Evolutionary conservation across 805 yeast genomes (phyloP).

Genomic region (Starmera quercuum): DNA sequence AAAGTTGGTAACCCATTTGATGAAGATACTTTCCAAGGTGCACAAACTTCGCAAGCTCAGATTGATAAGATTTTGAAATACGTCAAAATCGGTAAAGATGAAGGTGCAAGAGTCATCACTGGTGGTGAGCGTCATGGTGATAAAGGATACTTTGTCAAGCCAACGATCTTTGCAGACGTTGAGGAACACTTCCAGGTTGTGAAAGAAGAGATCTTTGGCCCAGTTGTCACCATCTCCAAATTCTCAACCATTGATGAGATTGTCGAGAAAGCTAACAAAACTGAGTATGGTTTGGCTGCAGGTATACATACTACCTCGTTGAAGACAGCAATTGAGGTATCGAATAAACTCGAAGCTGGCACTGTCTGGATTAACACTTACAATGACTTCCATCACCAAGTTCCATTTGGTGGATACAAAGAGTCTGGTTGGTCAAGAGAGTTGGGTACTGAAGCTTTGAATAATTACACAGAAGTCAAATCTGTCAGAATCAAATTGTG

Average conservation of each 20-base stretch:
- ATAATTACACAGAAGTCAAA: slow-evolving; percentile 75
- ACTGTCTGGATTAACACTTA: slow-evolving; percentile 80
- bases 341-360: slow-evolving; percentile 67
- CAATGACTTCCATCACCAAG: slow-evolving; percentile 76
- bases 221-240: slow-evolving; percentile 71
- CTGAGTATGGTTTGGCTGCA: slow-evolving; percentile 81
- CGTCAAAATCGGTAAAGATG: slow-evolving; percentile 55
- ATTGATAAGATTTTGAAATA: slow-evolving; percentile 56
- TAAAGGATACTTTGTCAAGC: slow-evolving; percentile 68
- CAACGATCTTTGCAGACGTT: slow-evolving; percentile 84
- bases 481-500: slow-evolving; percentile 51
- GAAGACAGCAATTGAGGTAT: slow-evolving; percentile 57
- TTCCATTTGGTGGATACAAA: slow-evolving; percentile 91
- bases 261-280: slow-evolving; percentile 63
- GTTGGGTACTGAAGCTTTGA: slow-evolving; percentile 81
- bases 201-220: slow-evolving; percentile 89
- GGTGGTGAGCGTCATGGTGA: slow-evolving; percentile 76
- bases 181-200: slow-evolving; percentile 66
- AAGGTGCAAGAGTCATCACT: slow-evolving; percentile 63
- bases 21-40: slow-evolving; percentile 62
- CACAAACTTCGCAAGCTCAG: slow-evolving; percentile 65
- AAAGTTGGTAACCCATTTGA: slow-evolving; percentile 80
- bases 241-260: slow-evolving; percentile 71
- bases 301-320: slow-evolving; percentile 73
- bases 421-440: slow-evolving; percentile 88